phyloP scores from a whole-genome alignment of 805 yeast genomes.

The Isabelozyma pseudorhagii region DNA sequence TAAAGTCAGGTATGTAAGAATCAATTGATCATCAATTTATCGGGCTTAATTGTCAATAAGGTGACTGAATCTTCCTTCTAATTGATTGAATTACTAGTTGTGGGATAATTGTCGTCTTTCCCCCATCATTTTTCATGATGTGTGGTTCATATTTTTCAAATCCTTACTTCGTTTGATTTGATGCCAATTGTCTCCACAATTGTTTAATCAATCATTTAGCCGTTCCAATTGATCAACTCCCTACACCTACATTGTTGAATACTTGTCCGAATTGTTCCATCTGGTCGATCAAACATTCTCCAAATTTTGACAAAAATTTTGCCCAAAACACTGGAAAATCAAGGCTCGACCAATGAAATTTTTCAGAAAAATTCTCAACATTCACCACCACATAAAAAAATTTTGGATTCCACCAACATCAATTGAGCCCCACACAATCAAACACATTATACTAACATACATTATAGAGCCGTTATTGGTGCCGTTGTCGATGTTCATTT shows the following conservation, averaged over 20 bases:
- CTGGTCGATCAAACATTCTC: not conserved
- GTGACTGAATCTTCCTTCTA: too few species aligned
- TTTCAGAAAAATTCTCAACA: constrained; percentile 9
- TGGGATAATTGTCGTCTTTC: too few species aligned
- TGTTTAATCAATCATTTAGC: too few species aligned
- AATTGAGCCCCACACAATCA: not conserved
- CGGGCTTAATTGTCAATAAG: too few species aligned
- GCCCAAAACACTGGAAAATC: not conserved
- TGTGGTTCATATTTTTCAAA: too few species aligned
- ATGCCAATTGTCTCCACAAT: not conserved
- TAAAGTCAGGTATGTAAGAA: constrained; percentile 78
- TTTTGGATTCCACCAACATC: not conserved
- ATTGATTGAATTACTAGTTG: too few species aligned
- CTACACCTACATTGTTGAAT: too few species aligned
- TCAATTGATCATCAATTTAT: not conserved
- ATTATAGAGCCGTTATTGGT: constrained; percentile 88
- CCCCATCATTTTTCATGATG: too few species aligned
- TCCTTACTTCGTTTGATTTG: too few species aligned
- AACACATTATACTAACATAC: constrained; percentile 27
- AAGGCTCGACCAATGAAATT: constrained; percentile 25
- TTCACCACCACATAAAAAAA: not conserved
- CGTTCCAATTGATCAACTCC: too few species aligned
- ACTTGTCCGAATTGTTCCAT: not conserved
- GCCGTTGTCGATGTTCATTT: constrained; percentile 99
- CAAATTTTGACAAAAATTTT: not conserved